Percentiles rank a stretch among this genome's conserved stretches.
Evolutionary conservation across 2,329 filamentous ascomycete species (phyloP).

Genomic region (Ascochyta viciae-villosae): DNA sequence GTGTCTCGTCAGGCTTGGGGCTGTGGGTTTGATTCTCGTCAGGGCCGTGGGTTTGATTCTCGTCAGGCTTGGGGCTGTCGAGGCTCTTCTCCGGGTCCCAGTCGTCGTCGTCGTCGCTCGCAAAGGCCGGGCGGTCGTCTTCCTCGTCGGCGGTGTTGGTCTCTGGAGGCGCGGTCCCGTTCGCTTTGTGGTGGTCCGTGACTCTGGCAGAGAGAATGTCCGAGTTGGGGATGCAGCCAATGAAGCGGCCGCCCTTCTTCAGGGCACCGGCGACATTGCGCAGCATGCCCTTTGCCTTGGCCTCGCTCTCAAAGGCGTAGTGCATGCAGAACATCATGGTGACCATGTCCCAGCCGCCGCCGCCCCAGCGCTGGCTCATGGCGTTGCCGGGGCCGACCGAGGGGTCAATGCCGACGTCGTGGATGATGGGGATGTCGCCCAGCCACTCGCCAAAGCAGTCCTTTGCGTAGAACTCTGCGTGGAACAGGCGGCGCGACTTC

Average conservation of each 20-base stretch:
- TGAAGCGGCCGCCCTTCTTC: slow-evolving; percentile 92
- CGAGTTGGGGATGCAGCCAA: slow-evolving; percentile 96
- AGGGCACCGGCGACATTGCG: slow-evolving; percentile 87
- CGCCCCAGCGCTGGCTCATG: slow-evolving; percentile 69
- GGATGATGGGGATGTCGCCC: slow-evolving; percentile 80
- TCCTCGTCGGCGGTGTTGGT: slow-evolving; percentile 34
- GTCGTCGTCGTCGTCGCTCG: slow-evolving; percentile 50
- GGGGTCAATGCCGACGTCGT: slow-evolving; percentile 85
- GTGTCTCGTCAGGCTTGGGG: no score
- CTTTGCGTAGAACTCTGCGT: slow-evolving; percentile 86
- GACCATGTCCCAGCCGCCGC: slow-evolving; percentile 89
- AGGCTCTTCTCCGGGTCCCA: slow-evolving; percentile 56
- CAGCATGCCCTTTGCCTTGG: slow-evolving; percentile 89
- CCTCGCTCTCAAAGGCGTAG: slow-evolving; percentile 94
- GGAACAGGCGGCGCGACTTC: slow-evolving; percentile 69
- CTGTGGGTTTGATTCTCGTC: no score
- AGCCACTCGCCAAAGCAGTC: slow-evolving; percentile 91
- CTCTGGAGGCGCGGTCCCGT: slow-evolving; percentile 48
- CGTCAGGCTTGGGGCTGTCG: slow-evolving; percentile 52
- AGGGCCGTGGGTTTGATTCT: not conserved
- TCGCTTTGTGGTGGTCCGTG: slow-evolving; percentile 72
- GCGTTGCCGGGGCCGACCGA: slow-evolving; percentile 67
- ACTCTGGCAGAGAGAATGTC: slow-evolving; percentile 85
- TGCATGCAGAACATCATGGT: slow-evolving; percentile 99
- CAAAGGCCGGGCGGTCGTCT: slow-evolving; percentile 45